phyloP scores from a whole-genome alignment of 2,329 filamentous ascomycete species.

The Scortechinia acanthostroma region DNA sequence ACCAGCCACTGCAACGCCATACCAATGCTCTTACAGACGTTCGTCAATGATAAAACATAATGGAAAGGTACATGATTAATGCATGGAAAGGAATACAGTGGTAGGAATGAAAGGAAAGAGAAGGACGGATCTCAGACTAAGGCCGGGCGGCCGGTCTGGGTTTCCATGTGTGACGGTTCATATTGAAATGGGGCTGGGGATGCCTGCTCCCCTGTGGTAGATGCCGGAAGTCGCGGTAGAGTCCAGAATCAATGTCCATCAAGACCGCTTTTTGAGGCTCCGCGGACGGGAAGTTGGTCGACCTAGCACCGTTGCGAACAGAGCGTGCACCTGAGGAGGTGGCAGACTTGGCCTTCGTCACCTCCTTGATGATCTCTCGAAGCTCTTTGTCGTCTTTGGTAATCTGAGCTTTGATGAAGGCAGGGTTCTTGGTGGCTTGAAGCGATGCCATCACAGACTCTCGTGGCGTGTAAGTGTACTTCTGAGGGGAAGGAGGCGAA shows the following conservation, averaged over 20 bases:
- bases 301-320: too few relatives aligned
- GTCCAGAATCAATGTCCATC: background rate
- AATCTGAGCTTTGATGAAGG: slow-evolving; percentile 1
- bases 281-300: background rate
- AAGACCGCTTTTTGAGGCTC: background rate
- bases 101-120: background rate
- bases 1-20: too few relatives aligned
- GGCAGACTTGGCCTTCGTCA: background rate
- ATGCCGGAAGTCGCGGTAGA: background rate
- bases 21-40: background rate
- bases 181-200: background rate
- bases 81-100: background rate
- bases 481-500: slow-evolving; percentile 46
- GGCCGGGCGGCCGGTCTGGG: background rate
- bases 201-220: too few relatives aligned
- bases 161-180: background rate
- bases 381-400: slow-evolving; percentile 1
- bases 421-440: background rate
- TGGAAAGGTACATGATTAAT: too few relatives aligned
- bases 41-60: too few relatives aligned
- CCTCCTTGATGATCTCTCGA: slow-evolving; percentile 1
- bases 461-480: slow-evolving; percentile 63
- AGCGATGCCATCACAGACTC: slow-evolving; percentile 62
- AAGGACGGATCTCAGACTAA: background rate
- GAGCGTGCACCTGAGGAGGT: background rate